Evolutionary conservation across 2,329 filamentous ascomycete species (phyloP), one percentile per base, ranked within the genome.

Genomic region (Thyridium curvatum): DNA sequence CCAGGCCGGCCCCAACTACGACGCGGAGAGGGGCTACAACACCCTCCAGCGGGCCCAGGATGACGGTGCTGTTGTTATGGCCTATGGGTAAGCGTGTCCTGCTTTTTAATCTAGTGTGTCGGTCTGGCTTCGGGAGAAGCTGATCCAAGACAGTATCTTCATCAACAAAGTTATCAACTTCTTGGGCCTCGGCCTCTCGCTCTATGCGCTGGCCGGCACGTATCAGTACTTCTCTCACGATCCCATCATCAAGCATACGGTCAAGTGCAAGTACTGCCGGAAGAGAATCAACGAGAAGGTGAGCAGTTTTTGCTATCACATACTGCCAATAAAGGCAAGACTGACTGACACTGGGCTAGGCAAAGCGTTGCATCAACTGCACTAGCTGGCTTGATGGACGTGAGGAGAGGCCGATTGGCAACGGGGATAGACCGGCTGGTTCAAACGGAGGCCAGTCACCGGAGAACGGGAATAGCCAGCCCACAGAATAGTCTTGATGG

Each of bases 1-100:
- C 18, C 70, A 66, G 30, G 53, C 64, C 0, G 83, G 83, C 0
- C 71, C 75, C 3, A 66, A 74, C 41, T 78, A 70, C 46, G 61
- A 64, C 18, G 51, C 63, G 2, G 60, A 68, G 4, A 56, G 61
- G 14, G 78, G 79, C 3, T 88, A 88, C 60, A 86, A 84, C 50
- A 88, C 84, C 2, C 64, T 85, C 7, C 64, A 75, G 32, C 79
- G 84, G 52, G 84, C 84, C 3, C 70, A 81, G 43, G 72, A 77
- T 4, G 84, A 88, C 47, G 84, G 83, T 2, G 84, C 84, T 2
- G 74, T 87, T 1, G 74, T 87, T 15, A 69, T 86, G 65, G 80
- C 82, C 1, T 87, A 84, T 46, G 84, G 83, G 71, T 81, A 52
- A 36, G 69, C 34, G 18, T 39, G 31, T 28, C 26, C 21, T 10